Conservation (phyloP, 1,284 basidiomycete species). For the Spongiforma sp. region DNA sequence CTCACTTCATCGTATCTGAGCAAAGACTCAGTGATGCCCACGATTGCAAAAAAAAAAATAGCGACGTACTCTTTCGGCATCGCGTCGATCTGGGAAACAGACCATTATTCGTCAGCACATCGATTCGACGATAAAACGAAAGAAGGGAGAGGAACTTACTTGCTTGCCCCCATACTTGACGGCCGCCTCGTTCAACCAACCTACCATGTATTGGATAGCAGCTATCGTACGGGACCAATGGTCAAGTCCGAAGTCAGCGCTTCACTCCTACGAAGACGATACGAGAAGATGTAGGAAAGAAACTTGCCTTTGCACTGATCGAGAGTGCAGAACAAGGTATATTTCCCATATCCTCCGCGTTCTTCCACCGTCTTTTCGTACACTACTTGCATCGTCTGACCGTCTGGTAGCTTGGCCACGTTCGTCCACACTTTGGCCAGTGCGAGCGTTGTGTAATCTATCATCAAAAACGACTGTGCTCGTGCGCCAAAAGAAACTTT, state of each 20-base stretch:
- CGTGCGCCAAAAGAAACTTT: conserved; percentile 2
- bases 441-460: conserved; percentile 14
- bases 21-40: too few species aligned
- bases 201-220: not conserved
- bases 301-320: conserved; percentile 2
- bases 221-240: not conserved
- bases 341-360: conserved; percentile 21
- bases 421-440: conserved; percentile 26
- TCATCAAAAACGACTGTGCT: not conserved
- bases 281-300: not conserved
- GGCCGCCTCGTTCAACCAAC: conserved; percentile 20
- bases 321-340: not conserved
- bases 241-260: not conserved
- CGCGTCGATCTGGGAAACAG: not conserved
- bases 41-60: too few species aligned
- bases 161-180: conserved; percentile 21
- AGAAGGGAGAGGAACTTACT: conserved; percentile 7
- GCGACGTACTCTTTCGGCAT: not conserved
- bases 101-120: not conserved
- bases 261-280: too few species aligned
- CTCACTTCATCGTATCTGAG: too few species aligned
- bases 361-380: conserved; percentile 4
- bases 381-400: conserved; percentile 3
- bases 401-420: conserved; percentile 18
- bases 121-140: not conserved